These are phyloP conservation scores for Amanita inopinata DNA, from an alignment of 768 basidiomycete genomes.

Conservation along the genomic window DNA sequence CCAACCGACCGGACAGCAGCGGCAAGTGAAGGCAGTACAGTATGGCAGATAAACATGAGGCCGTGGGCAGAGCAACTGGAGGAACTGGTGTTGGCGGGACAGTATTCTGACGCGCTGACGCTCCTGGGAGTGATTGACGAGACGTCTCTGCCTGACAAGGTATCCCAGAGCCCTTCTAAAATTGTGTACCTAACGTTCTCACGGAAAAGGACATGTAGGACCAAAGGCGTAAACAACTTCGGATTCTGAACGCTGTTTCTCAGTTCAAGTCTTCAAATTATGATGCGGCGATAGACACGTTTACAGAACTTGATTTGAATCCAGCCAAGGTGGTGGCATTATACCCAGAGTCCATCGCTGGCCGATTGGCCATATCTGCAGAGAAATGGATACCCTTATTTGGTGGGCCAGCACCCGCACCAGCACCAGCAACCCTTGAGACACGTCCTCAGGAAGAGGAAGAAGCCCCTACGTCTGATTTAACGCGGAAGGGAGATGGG, in stretches of 20 bases:
- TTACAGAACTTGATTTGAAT: slow-evolving; percentile 82
- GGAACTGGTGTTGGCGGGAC: slow-evolving; percentile 59
- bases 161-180: slow-evolving; percentile 16
- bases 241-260: slow-evolving; percentile 69
- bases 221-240: slow-evolving; percentile 46
- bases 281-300: slow-evolving; percentile 75
- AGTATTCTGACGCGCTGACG: slow-evolving; percentile 73
- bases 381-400: slow-evolving; percentile 76
- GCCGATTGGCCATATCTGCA: slow-evolving; percentile 58
- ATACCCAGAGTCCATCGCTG: slow-evolving; percentile 75
- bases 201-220: slow-evolving; percentile 27
- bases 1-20: slow-evolving; percentile 64
- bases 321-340: slow-evolving; percentile 90
- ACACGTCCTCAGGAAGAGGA: slow-evolving; percentile 13
- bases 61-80: slow-evolving; percentile 79
- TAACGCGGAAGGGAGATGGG: slow-evolving; percentile 8
- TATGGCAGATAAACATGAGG: slow-evolving; percentile 70
- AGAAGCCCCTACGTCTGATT: slow-evolving; percentile 3
- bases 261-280: slow-evolving; percentile 63
- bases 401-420: slow-evolving; percentile 50
- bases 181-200: background rate
- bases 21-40: slow-evolving; percentile 58
- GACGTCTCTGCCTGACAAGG: slow-evolving; percentile 53
- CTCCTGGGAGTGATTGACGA: slow-evolving; percentile 65
- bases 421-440: background rate